Evolutionary conservation across 108 stramenopile genomes (phyloP), one percentile per base, ranked within the genome.

Genomic region (Nitzschia sp.): DNA sequence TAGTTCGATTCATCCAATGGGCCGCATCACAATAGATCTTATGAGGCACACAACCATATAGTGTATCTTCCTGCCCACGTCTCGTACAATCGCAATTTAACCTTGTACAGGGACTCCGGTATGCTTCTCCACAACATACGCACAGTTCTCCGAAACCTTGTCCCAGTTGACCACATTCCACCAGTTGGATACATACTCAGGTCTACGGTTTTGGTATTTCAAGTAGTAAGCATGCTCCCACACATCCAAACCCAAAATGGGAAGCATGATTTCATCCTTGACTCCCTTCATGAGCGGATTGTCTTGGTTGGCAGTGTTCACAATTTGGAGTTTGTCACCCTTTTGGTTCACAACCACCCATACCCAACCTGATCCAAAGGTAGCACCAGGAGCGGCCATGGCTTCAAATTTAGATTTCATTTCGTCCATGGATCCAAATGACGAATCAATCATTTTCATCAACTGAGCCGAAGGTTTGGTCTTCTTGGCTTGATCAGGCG

Each of bases 221-320:
- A 98, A 92, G 81, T 96, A 98, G 88, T 98, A 98, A 17, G 98
- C 97, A 78, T 96, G 96, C 75, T 99, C 98, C 98, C 98, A 99
- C 9, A 99, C 98, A 89, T 98, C 99, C 30, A 99, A 66, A 28
- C 99, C 99, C 34, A 99, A 83, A 66, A 99, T 97, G 53, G 99
- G 99, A 81, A 86, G 88, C 76, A 92, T 96, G 66, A 98, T 82
- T 63, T 96, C 97, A 54, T 94, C 91, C 33, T 74, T 78, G 42
- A 94, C 90, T 25, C 95, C 95, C 85, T 96, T 94, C 95, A 96
- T 92, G 76, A 96, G 82, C 25, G 95, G 97, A 60, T 98, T 98
- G 86, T 99, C 99, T 87, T 99, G 96, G 81, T 97, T 98, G 59
- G 97, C 88, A 38, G 95, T 96, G 28, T 90, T 88, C 54, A 93